Evolutionary conservation across 106 monocot species (phyloP).

Genomic region (Iris macrosiphon): DNA sequence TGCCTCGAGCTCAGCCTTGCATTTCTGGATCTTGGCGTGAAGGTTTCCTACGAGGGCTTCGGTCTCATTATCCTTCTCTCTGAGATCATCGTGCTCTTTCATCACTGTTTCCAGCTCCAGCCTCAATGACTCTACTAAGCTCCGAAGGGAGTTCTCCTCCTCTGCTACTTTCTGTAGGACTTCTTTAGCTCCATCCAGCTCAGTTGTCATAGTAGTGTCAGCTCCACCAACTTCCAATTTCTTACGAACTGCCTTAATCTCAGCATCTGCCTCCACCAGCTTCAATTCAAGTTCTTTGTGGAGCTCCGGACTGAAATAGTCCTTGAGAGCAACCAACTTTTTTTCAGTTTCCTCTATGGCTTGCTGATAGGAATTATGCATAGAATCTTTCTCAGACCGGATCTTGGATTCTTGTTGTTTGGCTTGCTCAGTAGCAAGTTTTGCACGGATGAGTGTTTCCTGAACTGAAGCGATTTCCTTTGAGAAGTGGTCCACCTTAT

Average conservation of each 20-base stretch:
- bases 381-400: constrained; percentile 40
- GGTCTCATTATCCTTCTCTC: constrained; percentile 60
- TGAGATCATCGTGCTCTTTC: constrained; percentile 55
- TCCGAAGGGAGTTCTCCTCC: constrained; percentile 48
- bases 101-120: constrained; percentile 49
- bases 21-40: constrained; percentile 55
- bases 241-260: constrained; percentile 36
- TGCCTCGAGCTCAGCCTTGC: constrained; percentile 55
- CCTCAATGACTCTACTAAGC: constrained; percentile 45
- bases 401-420: constrained; percentile 41
- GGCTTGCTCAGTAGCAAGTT: constrained; percentile 53
- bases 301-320: constrained; percentile 46
- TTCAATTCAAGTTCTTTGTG: constrained; percentile 34
- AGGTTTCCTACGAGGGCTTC: constrained; percentile 42
- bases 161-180: constrained; percentile 51
- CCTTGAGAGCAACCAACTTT: constrained; percentile 38
- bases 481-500: constrained; percentile 41
- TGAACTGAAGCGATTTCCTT: constrained; percentile 48
- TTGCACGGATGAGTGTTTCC: constrained; percentile 55
- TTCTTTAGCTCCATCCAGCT: constrained; percentile 62
- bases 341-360: constrained; percentile 39
- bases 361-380: constrained; percentile 27
- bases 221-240: constrained; percentile 35
- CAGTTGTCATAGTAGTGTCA: constrained; percentile 30
- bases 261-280: constrained; percentile 31